These are phyloP conservation scores for Colletotrichum caudatum DNA, from an alignment of 2,329 filamentous ascomycete genomes.

Conservation along the genomic window DNA sequence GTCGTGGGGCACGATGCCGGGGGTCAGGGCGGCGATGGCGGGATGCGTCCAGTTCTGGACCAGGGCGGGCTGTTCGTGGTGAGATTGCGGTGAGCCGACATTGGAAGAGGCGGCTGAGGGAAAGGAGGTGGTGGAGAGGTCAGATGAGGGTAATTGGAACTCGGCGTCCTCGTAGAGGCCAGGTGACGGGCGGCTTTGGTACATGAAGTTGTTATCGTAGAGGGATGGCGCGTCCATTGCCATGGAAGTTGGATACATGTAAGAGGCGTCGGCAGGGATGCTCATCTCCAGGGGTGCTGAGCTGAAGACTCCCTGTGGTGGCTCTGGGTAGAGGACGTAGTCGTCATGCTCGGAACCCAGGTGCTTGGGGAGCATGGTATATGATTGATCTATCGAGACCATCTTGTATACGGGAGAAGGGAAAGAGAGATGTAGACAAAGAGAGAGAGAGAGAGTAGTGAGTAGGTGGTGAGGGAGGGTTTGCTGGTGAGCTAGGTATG, in stretches of 20 bases:
- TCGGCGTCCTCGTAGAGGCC: constrained; percentile 65
- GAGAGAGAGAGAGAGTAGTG: no score
- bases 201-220: constrained; percentile 62
- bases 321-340: constrained; percentile 61
- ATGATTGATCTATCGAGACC: constrained; percentile 45
- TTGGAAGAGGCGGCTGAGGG: constrained; percentile 75
- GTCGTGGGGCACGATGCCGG: constrained; percentile 71
- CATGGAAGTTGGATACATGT: constrained; percentile 55
- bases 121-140: constrained; percentile 70
- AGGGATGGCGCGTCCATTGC: constrained; percentile 60
- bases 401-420: constrained; percentile 28
- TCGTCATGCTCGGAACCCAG: constrained; percentile 51
- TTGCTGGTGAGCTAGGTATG: background rate
- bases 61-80: constrained; percentile 67
- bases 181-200: constrained; percentile 62
- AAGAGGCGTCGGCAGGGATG: constrained; percentile 61
- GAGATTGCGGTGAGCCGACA: constrained; percentile 75
- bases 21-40: constrained; percentile 70
- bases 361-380: constrained; percentile 47
- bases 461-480: background rate
- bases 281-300: constrained; percentile 61
- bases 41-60: constrained; percentile 70
- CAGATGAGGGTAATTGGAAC: constrained; percentile 65
- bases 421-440: no score
- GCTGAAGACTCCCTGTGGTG: constrained; percentile 56